Conservation (phyloP, 495 filamentous ascomycete genomes). For the Neurospora tetraspora region DNA sequence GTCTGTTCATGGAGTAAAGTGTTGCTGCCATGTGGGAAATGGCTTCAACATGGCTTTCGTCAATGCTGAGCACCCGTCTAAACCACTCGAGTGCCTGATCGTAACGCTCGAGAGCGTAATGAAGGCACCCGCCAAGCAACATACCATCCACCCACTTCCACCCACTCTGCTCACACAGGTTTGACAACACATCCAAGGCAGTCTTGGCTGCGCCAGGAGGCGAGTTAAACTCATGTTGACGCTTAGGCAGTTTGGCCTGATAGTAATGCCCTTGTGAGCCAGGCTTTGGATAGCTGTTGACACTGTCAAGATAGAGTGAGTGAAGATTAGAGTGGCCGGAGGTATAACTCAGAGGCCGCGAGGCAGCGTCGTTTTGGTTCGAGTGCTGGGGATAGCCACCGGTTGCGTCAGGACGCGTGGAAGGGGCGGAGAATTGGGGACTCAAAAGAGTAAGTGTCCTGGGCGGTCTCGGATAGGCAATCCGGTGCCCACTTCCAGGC, state of each 20-base stretch:
- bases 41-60: conserved; percentile 87
- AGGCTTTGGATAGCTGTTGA: conserved; percentile 1
- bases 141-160: conserved; percentile 97
- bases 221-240: conserved; percentile 14
- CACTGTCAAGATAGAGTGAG: not conserved
- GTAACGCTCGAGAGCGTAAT: conserved; percentile 86
- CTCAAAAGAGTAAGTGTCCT: conserved; percentile 13
- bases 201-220: conserved; percentile 46
- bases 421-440: not conserved
- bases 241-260: conserved; percentile 6
- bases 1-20: conserved; percentile 68
- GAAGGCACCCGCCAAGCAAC: conserved; percentile 82
- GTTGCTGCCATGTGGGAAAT: conserved; percentile 90
- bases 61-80: conserved; percentile 68
- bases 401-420: conserved; percentile 4
- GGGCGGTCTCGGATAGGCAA: conserved; percentile 40
- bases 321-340: not conserved
- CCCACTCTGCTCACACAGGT: conserved; percentile 72
- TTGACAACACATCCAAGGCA: conserved; percentile 70
- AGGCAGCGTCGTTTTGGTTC: conserved; percentile 13
- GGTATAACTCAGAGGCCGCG: conserved; percentile 4
- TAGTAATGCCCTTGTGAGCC: conserved; percentile 8
- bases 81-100: conserved; percentile 85
- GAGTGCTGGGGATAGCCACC: conserved; percentile 13
- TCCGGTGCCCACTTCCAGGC: conserved; percentile 16